A percentile compares a stretch with the other conserved stretches of the same genome.
These are phyloP conservation scores for Penicillium sp. DNA, from an alignment of 2,329 filamentous ascomycete genomes.

Conservation along the genomic window DNA sequence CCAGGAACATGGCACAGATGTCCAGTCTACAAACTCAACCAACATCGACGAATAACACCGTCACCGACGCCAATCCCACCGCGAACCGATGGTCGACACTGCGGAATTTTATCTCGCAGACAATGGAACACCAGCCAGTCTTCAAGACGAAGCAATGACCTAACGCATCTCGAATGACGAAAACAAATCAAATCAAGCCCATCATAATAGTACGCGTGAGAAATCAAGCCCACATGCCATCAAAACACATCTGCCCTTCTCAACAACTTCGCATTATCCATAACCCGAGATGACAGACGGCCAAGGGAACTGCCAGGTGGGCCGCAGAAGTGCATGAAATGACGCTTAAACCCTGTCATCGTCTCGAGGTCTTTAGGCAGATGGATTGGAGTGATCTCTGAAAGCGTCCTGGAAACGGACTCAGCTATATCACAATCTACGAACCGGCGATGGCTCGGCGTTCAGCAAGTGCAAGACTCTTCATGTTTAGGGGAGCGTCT, in stretches of 20 bases:
- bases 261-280: not conserved
- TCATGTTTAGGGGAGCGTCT: not conserved
- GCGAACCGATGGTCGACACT: constrained; percentile 77
- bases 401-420: not conserved
- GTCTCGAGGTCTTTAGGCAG: not conserved
- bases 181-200: too few relatives aligned
- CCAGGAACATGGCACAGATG: constrained; percentile 78
- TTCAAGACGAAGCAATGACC: constrained; percentile 56
- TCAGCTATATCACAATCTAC: not conserved
- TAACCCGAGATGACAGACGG: not conserved
- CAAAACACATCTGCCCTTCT: too few relatives aligned
- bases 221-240: too few relatives aligned
- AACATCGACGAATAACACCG: constrained; percentile 26
- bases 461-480: not conserved
- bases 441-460: not conserved
- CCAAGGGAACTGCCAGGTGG: not conserved
- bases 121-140: constrained; percentile 85
- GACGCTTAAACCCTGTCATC: not conserved
- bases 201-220: too few relatives aligned
- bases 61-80: constrained; percentile 40
- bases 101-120: constrained; percentile 80
- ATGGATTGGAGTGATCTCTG: not conserved
- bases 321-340: not conserved
- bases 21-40: constrained; percentile 44
- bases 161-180: not conserved